Base-by-base conservation (phyloP, 1,284 basidiomycete genomes). In the Naganishia albida region DNA sequence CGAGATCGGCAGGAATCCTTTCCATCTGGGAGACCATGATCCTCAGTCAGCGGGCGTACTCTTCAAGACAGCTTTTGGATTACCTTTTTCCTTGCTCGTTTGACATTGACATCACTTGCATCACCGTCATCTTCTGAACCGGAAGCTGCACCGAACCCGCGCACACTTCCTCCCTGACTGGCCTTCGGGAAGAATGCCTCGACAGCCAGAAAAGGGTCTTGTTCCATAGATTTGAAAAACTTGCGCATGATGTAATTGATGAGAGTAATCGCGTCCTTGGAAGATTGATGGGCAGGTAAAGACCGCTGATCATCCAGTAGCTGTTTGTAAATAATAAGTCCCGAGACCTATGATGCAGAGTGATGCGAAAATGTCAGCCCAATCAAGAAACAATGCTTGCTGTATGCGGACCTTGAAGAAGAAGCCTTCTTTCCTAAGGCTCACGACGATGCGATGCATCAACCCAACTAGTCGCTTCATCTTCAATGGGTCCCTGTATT, bases 101-200 rank as follows among this genome's bases (percentile, higher is more conserved):
- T 68, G 71, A 81, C 75, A 76, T 82, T 71, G 75, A 77, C 76
- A n/a, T 73, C 79, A 82, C 87, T 77, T 46, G 74, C 75, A 49
- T 70, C 71, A 13, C 68, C 69, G 15, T 75, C 75, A 68, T 78
- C 78, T 68, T 87, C 87, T n/a, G 87, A 86, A 77, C 88, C 83
- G 6, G 40, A 48, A 18, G 28, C 64, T 25, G 56, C 30, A 16
- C 38, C 34, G 18, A 56, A 50, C 8, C 65, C 50, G 15, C 16
- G 10, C n/a, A 43, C 13, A 16, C 49, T 43, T 4, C 23, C 49
- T 39, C 43, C 34, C 8, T 60, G 57, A 28, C 90, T 84, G 73
- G 89, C 90, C 82, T 92, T 94, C 6, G 91, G 91, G 80, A 88
- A 92, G 82, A 93, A 89, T 2, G 88, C 88, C 82, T 96, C 91